phyloP scores from a whole-genome alignment of 164 flowering plant genomes.

The Piper longum region DNA sequence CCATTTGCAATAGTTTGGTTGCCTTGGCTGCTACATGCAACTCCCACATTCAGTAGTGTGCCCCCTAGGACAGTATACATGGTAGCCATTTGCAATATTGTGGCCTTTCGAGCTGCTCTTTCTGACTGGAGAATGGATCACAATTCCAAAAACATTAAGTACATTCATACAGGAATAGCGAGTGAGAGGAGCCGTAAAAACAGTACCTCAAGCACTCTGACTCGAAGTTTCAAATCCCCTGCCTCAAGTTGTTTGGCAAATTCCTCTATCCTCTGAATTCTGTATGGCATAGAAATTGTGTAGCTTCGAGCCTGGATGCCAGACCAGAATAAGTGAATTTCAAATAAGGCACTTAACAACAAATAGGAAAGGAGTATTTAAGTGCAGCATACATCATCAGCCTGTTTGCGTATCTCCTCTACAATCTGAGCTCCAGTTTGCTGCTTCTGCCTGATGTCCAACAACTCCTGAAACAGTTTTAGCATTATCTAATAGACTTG shows the following conservation, averaged over 20 bases:
- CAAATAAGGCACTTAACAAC: not conserved
- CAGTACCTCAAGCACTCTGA: slow-evolving; percentile 85
- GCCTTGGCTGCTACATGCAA: slow-evolving; percentile 56
- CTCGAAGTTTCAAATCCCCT: slow-evolving; percentile 87
- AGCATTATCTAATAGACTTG: not conserved
- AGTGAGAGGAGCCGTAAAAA: not conserved
- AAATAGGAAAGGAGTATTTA: slow-evolving; percentile 1
- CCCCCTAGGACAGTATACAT: slow-evolving; percentile 80
- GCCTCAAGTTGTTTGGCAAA: slow-evolving; percentile 78
- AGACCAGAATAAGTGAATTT: too few relatives aligned
- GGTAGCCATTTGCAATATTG: slow-evolving; percentile 78
- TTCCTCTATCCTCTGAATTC: slow-evolving; percentile 83
- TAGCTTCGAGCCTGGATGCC: slow-evolving; percentile 55
- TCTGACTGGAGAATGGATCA: slow-evolving; percentile 43
- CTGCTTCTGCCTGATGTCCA: slow-evolving; percentile 47
- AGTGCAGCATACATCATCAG: slow-evolving; percentile 52
- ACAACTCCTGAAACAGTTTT: slow-evolving; percentile 48
- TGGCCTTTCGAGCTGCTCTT: slow-evolving; percentile 83
- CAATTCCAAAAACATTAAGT: not conserved
- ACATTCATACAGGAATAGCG: not conserved
- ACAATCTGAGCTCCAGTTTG: slow-evolving; percentile 54
- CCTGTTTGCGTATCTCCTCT: slow-evolving; percentile 65
- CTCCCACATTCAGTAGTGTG: slow-evolving; percentile 60
- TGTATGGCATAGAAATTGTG: slow-evolving; percentile 87
- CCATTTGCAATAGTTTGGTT: slow-evolving; percentile 52